These are phyloP conservation scores for Pulveroboletus frians DNA, from an alignment of 768 basidiomycete genomes.

Conservation along the genomic window DNA sequence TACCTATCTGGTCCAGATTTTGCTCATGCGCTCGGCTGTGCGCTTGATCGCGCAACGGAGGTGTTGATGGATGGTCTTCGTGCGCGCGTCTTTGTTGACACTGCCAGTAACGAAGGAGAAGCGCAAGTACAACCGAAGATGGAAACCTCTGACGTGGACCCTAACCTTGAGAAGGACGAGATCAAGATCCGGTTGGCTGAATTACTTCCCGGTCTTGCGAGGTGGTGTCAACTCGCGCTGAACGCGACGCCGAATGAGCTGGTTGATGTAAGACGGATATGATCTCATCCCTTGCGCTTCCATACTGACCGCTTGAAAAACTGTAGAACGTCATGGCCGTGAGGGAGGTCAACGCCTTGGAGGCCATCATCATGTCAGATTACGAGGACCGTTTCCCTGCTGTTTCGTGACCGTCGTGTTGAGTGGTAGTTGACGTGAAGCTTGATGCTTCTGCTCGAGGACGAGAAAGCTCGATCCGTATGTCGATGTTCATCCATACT, in stretches of 20 bases:
- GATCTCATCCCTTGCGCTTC: not conserved
- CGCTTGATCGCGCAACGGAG: constrained; percentile 64
- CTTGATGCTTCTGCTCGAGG: not conserved
- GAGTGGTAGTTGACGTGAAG: not conserved
- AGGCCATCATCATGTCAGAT: constrained; percentile 67
- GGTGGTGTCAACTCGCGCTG: constrained; percentile 70
- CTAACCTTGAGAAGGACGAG: constrained; percentile 27
- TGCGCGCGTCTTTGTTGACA: constrained; percentile 53
- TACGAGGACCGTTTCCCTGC: constrained; percentile 50
- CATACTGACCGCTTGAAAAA: constrained; percentile 2
- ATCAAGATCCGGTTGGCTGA: constrained; percentile 67
- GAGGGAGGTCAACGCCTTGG: constrained; percentile 61
- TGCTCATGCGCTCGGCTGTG: constrained; percentile 60
- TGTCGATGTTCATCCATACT: too few species aligned
- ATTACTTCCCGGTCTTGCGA: constrained; percentile 71
- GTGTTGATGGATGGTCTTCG: constrained; percentile 61
- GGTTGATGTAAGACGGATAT: constrained; percentile 60
- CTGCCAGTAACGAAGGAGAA: constrained; percentile 8
- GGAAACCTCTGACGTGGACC: constrained; percentile 17
- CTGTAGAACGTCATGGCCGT: constrained; percentile 54
- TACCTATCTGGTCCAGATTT: constrained; percentile 69
- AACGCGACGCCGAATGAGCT: constrained; percentile 72
- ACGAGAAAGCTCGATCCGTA: not conserved
- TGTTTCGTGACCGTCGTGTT: constrained; percentile 8
- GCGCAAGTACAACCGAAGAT: constrained; percentile 6